These are phyloP conservation scores for Lichtheimia ramosa DNA, from an alignment of 371 early-diverging fungal genomes.

Conservation along the genomic window DNA sequence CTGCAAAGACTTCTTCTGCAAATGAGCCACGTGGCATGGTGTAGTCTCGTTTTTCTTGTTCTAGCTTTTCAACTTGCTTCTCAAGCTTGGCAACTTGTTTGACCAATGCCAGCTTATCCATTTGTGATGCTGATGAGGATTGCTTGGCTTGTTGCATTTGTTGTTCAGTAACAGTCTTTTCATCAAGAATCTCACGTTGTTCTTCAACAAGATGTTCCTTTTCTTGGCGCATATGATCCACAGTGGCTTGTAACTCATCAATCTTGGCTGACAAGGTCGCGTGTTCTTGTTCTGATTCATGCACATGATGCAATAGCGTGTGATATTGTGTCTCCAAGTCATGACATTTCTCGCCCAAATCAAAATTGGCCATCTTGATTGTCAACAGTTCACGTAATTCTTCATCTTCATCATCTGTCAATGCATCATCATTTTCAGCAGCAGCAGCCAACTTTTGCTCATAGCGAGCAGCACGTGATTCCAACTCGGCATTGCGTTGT, in stretches of 20 bases:
- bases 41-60: constrained; percentile 36
- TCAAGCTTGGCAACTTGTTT: constrained; percentile 32
- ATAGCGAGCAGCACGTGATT: constrained; percentile 1
- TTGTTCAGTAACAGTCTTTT: constrained; percentile 26
- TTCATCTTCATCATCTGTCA: neutral
- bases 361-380: constrained; percentile 32
- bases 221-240: constrained; percentile 19
- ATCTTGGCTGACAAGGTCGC: constrained; percentile 10
- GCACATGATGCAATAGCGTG: constrained; percentile 20
- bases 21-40: constrained; percentile 39
- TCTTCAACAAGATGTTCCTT: constrained; percentile 24
- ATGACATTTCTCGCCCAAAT: constrained; percentile 38
- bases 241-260: constrained; percentile 2
- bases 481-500: neutral
- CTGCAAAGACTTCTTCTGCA: constrained; percentile 46
- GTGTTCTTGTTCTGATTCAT: constrained; percentile 14
- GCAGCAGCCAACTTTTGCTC: neutral
- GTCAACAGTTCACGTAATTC: constrained; percentile 15
- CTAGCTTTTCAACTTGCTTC: constrained; percentile 17
- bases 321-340: constrained; percentile 35
- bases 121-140: constrained; percentile 31
- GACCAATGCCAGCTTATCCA: constrained; percentile 27
- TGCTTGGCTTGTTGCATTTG: constrained; percentile 34
- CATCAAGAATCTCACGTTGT: constrained; percentile 29
- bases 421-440: neutral